Conservation (phyloP, 805 yeast species). For the Suhomyces canberraensis region DNA sequence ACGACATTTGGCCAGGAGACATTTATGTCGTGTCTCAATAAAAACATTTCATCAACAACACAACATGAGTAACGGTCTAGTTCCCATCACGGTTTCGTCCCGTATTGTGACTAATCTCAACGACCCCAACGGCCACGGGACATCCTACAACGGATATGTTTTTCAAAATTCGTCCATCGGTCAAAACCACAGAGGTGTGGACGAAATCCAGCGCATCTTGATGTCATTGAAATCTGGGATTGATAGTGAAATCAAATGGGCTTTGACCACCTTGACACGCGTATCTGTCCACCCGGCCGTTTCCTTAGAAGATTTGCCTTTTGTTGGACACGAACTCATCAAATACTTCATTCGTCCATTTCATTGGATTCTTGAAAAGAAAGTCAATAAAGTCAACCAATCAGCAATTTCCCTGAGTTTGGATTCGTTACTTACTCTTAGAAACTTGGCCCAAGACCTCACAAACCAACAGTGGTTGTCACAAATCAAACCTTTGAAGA, state of each 20-base stretch:
- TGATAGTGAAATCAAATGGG: conserved; percentile 68
- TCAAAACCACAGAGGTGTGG: conserved; percentile 51
- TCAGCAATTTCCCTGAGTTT: conserved; percentile 26
- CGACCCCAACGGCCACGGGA: not conserved
- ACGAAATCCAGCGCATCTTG: conserved; percentile 60
- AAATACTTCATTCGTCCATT: conserved; percentile 35
- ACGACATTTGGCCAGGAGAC: no score
- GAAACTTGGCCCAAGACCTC: conserved; percentile 82
- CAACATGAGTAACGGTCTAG: conserved; percentile 4
- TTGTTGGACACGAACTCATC: conserved; percentile 41
- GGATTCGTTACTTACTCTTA: conserved; percentile 59
- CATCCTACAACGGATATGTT: conserved; percentile 13
- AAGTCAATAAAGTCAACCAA: conserved; percentile 14
- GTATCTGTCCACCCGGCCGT: conserved; percentile 28
- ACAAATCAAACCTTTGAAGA: conserved; percentile 45
- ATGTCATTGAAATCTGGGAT: conserved; percentile 68
- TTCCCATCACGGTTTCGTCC: conserved; percentile 5
- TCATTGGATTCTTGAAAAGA: conserved; percentile 19
- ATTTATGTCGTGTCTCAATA: no score
- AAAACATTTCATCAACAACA: not conserved
- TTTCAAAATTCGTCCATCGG: conserved; percentile 16
- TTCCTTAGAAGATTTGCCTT: conserved; percentile 39
- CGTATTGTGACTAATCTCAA: conserved; percentile 1
- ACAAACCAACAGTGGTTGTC: conserved; percentile 78
- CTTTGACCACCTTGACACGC: conserved; percentile 52